Evolutionary conservation across 2,329 filamentous ascomycete species (phyloP).

Genomic region (Lachnellula hyalina): DNA sequence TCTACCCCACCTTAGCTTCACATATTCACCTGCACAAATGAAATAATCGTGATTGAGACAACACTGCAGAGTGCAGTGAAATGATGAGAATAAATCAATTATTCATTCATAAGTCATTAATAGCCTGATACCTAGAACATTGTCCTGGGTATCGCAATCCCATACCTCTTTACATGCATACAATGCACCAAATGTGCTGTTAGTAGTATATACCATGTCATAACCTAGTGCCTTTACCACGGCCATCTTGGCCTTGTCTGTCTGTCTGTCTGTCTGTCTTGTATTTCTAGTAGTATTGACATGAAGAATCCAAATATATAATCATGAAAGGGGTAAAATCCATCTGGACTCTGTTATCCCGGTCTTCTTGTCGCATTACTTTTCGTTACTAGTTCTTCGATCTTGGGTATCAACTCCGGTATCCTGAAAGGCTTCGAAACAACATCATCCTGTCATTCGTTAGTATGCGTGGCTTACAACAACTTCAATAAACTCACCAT

Average conservation of each 20-base stretch:
- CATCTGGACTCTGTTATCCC: neutral
- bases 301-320: too few species aligned
- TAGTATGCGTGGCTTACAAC: conserved; percentile 7
- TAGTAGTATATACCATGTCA: neutral
- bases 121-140: too few species aligned
- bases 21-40: too few species aligned
- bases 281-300: neutral
- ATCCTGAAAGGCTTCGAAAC: conserved; percentile 79
- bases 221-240: neutral
- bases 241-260: too few species aligned
- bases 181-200: neutral
- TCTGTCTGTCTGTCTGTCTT: neutral
- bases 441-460: conserved; percentile 56
- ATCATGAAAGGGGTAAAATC: neutral
- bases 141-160: too few species aligned
- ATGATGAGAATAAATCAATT: too few species aligned
- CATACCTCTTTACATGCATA: too few species aligned
- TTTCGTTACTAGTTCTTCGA: conserved; percentile 42
- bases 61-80: too few species aligned
- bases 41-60: too few species aligned
- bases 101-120: too few species aligned
- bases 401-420: conserved; percentile 62
- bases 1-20: too few species aligned
- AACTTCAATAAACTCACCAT: conserved; percentile 50
- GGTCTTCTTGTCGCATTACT: neutral